phyloP scores from a whole-genome alignment of 371 early-diverging fungal genomes.

The Haplosporangium sp. region DNA sequence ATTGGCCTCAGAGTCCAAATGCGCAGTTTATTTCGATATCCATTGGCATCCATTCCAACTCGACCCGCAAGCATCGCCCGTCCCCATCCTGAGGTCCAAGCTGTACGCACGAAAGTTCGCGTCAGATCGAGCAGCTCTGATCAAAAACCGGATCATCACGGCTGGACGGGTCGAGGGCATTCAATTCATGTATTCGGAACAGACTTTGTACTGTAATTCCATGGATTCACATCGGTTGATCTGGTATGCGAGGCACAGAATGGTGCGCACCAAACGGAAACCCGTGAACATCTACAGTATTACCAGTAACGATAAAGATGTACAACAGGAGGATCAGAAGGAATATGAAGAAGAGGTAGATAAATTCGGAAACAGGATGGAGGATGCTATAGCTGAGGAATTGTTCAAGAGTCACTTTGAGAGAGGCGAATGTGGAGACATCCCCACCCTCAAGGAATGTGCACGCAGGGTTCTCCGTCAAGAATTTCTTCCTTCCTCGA shows the following conservation, averaged over 20 bases:
- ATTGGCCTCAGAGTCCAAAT: constrained; percentile 23
- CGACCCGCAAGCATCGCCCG: constrained; percentile 53
- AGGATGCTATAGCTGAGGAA: constrained; percentile 66
- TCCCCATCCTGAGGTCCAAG: constrained; percentile 56
- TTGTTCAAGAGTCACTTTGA: constrained; percentile 76
- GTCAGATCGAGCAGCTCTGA: constrained; percentile 48
- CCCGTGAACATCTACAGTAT: no score
- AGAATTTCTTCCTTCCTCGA: neutral
- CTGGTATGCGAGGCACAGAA: constrained; percentile 60
- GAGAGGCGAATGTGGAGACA: constrained; percentile 67
- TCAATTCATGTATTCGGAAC: constrained; percentile 64
- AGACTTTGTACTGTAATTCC: constrained; percentile 63
- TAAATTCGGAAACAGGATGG: constrained; percentile 50
- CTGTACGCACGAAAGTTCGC: constrained; percentile 70
- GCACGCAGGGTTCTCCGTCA: constrained; percentile 59
- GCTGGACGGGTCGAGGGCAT: constrained; percentile 70
- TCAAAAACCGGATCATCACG: constrained; percentile 57
- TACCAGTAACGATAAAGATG: neutral
- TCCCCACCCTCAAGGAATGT: constrained; percentile 59
- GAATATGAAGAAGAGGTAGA: constrained; percentile 6
- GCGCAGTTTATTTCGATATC: constrained; percentile 61
- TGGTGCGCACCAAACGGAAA: constrained; percentile 11
- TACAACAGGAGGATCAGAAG: neutral
- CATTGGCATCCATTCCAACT: constrained; percentile 64
- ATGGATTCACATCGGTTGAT: constrained; percentile 75